Evolutionary conservation across 2,329 filamentous ascomycete species (phyloP).

Genomic region (Domatiomyces catenatus): DNA sequence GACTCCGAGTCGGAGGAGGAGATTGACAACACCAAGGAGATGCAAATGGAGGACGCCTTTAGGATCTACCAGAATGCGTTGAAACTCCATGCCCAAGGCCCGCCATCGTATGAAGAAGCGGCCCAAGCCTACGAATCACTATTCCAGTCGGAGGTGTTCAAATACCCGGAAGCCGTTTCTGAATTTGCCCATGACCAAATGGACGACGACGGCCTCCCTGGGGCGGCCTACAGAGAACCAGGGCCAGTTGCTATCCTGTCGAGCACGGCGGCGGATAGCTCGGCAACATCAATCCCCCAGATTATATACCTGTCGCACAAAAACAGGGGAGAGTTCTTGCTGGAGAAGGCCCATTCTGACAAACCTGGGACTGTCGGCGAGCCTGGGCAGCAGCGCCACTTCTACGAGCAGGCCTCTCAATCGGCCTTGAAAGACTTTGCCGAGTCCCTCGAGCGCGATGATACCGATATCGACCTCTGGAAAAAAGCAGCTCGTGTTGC

Average conservation of each 20-base stretch:
- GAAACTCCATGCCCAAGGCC: slow-evolving; percentile 79
- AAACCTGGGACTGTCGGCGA: slow-evolving; percentile 47
- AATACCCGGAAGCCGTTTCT: slow-evolving; percentile 70
- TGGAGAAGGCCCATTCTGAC: background rate
- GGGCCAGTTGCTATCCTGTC: slow-evolving; percentile 26
- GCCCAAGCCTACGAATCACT: slow-evolving; percentile 67
- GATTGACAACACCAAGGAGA: slow-evolving; percentile 84
- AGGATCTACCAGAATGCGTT: slow-evolving; percentile 87
- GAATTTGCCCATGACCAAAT: slow-evolving; percentile 61
- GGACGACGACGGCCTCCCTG: slow-evolving; percentile 14
- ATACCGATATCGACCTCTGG: slow-evolving; percentile 50
- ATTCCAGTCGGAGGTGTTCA: slow-evolving; percentile 86
- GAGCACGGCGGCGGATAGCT: slow-evolving; percentile 52
- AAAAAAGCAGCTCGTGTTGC: slow-evolving; percentile 44
- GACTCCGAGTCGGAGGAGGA: slow-evolving; percentile 85
- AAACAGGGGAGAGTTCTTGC: slow-evolving; percentile 71
- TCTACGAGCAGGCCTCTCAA: slow-evolving; percentile 22
- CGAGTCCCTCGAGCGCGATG: slow-evolving; percentile 48
- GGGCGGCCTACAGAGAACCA: slow-evolving; percentile 9
- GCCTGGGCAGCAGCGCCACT: slow-evolving; percentile 30
- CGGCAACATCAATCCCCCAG: slow-evolving; percentile 68
- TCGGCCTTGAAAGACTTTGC: slow-evolving; percentile 40
- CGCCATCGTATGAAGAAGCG: slow-evolving; percentile 59
- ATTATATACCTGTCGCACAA: slow-evolving; percentile 89
- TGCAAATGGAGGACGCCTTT: slow-evolving; percentile 92